A percentile compares a stretch with the other conserved stretches of the same genome.
phyloP scores from a whole-genome alignment of 2,329 filamentous ascomycete genomes.

The Fusarium burgessii region DNA sequence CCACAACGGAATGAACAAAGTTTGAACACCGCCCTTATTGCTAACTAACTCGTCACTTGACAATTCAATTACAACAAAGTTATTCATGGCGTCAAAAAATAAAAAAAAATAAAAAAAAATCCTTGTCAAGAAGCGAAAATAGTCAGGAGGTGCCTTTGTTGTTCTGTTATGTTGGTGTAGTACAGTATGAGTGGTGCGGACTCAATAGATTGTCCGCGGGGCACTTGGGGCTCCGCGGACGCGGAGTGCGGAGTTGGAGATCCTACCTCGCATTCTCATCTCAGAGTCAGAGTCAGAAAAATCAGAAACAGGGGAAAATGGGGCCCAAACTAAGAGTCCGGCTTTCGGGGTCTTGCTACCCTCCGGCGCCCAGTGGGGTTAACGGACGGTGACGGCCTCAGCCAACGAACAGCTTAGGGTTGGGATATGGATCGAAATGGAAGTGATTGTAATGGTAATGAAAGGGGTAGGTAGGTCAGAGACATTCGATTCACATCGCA shows the following conservation, averaged over 20 bases:
- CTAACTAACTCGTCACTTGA: neutral
- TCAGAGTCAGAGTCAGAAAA: neutral
- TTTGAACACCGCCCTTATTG: neutral
- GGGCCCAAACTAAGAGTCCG: constrained; percentile 25
- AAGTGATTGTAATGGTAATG: neutral
- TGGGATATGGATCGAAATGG: constrained; percentile 7
- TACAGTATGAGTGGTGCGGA: neutral
- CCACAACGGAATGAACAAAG: neutral
- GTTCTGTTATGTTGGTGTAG: neutral
- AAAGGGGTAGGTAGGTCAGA: constrained; percentile 2
- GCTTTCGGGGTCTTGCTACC: constrained; percentile 48
- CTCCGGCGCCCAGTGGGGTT: constrained; percentile 39
- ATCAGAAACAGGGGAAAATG: neutral
- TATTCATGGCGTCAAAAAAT: neutral
- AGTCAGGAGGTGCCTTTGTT: neutral
- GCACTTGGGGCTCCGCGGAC: constrained; percentile 13
- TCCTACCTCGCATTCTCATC: neutral
- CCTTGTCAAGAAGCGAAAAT: neutral
- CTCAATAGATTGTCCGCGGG: constrained; percentile 26
- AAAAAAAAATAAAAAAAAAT: no score
- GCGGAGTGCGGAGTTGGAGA: constrained; percentile 42
- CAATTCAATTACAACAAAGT: neutral
- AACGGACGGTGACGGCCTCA: constrained; percentile 12
- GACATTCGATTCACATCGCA: neutral
- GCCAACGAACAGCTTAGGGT: constrained; percentile 11